Base-by-base conservation (phyloP, 441 rosid species). In the Hura crepitans region DNA sequence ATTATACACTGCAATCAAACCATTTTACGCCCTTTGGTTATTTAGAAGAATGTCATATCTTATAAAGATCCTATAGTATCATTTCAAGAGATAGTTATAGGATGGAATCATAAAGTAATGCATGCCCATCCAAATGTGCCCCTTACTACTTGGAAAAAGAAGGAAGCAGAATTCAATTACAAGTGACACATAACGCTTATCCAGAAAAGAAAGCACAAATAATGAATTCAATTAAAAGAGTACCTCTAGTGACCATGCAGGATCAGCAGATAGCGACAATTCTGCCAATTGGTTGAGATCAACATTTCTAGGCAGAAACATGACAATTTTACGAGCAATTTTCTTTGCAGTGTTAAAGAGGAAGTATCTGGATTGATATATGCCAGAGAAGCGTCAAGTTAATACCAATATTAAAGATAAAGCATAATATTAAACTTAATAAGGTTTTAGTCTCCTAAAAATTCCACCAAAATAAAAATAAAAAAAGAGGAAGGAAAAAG, bases 161-260 rank as follows among this genome's bases (percentile, higher is more conserved):
- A 43, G 37, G 2, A 42, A 25, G 54, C 61, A 65, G 35, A 39
- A 22, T 35, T 63, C 42, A 13, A 57, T 30, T 50, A n/a, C 18
- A 20, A 66, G 55, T 47, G 64, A 49, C 12, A 72, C 45, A 66
- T 11, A 77, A 43, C 6, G 51, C 69, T 25, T 27, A 43, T 75
- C 10, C 35, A 62, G 46, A 72, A 55, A 50, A 46, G 59, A 55
- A 67, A 63, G 49, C 4, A 56, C n/a, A 23, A 25, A 1, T 3
- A 43, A 65, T 60, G 30, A 63, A 27, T 54, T 53, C 2, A 54
- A 62, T 69, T 72, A n/a, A 62, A 53, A 54, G 37, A 13, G 74
- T 86, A 86, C 97, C 99, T 92, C 96, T 27, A 95, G 72, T 12
- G 86, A 89, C 95, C 96, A 90, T 56, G 91, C 83, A 81, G 87